phyloP scores from a whole-genome alignment of 495 filamentous ascomycete species.

The Penicillium parvum region DNA sequence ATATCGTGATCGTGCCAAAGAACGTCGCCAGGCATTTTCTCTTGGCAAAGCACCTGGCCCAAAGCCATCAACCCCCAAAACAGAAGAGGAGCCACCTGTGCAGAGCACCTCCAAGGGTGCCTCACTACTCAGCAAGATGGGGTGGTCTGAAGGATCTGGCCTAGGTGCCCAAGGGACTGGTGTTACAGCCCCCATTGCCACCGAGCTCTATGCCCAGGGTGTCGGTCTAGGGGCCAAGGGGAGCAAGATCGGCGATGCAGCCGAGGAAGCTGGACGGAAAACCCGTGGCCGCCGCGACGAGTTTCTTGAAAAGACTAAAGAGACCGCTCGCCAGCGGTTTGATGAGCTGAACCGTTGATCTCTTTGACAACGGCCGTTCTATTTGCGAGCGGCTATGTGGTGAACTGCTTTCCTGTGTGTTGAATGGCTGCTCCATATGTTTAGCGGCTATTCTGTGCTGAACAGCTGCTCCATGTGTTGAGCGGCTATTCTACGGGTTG shows the following conservation, averaged over 20 bases:
- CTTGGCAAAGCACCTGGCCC: conserved; percentile 49
- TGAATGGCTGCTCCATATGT: no score
- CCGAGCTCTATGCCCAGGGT: conserved; percentile 74
- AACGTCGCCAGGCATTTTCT: conserved; percentile 73
- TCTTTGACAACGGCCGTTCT: no score
- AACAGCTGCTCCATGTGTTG: no score
- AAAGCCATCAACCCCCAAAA: conserved; percentile 27
- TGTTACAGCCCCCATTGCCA: conserved; percentile 69
- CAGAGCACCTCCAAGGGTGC: conserved; percentile 71
- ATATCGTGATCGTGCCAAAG: conserved; percentile 82
- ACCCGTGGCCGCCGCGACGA: conserved; percentile 65
- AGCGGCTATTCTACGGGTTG: no score
- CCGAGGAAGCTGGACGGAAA: conserved; percentile 69
- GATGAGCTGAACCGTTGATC: conserved; percentile 50
- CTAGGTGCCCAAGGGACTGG: conserved; percentile 78
- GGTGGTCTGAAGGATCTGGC: conserved; percentile 76
- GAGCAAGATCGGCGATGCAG: conserved; percentile 77
- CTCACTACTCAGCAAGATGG: conserved; percentile 84
- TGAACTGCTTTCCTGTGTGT: no score
- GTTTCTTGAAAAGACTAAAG: conserved; percentile 73
- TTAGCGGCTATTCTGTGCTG: no score
- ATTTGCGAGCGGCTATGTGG: no score
- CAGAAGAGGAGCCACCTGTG: conserved; percentile 34
- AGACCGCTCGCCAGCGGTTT: conserved; percentile 75
- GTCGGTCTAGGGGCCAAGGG: conserved; percentile 85